phyloP scores from a whole-genome alignment of 768 basidiomycete genomes.

The Galerina sulciceps region DNA sequence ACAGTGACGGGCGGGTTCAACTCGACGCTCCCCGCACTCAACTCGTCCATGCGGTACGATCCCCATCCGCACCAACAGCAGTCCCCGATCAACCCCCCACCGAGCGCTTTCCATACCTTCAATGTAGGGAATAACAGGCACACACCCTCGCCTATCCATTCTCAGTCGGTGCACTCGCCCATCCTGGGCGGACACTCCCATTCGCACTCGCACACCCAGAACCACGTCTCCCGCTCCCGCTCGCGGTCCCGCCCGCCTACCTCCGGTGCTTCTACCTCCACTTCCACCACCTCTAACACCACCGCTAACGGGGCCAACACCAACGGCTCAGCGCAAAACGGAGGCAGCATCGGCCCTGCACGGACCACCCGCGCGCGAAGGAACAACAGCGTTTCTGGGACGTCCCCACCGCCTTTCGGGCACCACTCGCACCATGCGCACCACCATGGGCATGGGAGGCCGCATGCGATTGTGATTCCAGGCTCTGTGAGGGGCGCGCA shows the following conservation, averaged over 20 bases:
- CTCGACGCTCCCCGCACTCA: constrained; percentile 54
- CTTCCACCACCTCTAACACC: constrained; percentile 3
- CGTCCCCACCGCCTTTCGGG: constrained; percentile 44
- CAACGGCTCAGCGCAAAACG: constrained; percentile 14
- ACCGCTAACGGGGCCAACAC: constrained; percentile 1
- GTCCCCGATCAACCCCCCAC: constrained; percentile 26
- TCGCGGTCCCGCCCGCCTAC: constrained; percentile 42
- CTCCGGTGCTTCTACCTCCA: constrained; percentile 8
- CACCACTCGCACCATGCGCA: constrained; percentile 7
- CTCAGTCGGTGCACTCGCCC: constrained; percentile 24
- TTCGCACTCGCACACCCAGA: not conserved
- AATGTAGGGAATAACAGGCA: constrained; percentile 29
- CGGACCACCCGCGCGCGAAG: constrained; percentile 59
- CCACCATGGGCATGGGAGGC: constrained; percentile 35
- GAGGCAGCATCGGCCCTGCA: constrained; percentile 50
- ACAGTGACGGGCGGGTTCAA: constrained; percentile 42
- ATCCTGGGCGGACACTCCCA: not conserved
- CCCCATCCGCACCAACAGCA: constrained; percentile 32
- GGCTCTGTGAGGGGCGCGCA: constrained; percentile 22
- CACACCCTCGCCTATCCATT: constrained; percentile 36
- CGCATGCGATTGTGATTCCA: constrained; percentile 77
- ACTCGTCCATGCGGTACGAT: constrained; percentile 55
- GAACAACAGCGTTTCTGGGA: constrained; percentile 63
- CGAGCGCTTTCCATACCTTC: constrained; percentile 35
- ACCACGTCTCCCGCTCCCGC: constrained; percentile 40